Evolutionary conservation across 257 asterid species (phyloP).

Genomic region (Anisodus tanguticus): DNA sequence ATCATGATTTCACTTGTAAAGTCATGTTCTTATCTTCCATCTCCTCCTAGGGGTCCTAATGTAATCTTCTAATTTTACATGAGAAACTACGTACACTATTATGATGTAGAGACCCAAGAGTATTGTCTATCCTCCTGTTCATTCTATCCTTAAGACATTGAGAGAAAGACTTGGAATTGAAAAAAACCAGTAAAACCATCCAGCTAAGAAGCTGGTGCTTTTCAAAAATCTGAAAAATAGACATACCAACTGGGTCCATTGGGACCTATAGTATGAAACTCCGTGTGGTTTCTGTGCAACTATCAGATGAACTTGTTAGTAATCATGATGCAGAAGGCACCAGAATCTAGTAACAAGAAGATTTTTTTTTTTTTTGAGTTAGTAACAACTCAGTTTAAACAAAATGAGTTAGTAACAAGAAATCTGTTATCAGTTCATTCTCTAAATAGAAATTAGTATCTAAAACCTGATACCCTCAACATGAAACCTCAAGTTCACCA

Average conservation of each 20-base stretch:
- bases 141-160: background rate
- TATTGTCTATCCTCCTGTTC: background rate
- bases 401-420: background rate
- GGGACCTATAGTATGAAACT: slow-evolving; percentile 7
- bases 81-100: background rate
- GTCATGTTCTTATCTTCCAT: background rate
- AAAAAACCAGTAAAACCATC: background rate
- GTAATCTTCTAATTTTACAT: background rate
- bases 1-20: slow-evolving; percentile 7
- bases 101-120: background rate
- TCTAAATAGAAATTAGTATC: background rate
- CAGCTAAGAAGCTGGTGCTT: background rate
- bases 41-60: background rate
- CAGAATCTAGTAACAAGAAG: background rate
- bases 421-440: background rate
- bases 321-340: slow-evolving; percentile 3
- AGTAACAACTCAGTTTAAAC: background rate
- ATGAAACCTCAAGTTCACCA: background rate
- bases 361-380: background rate
- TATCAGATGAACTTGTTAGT: background rate
- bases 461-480: background rate
- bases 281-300: background rate
- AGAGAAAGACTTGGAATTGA: background rate
- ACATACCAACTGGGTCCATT: background rate
- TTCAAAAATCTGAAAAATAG: background rate